Conservation (phyloP, 2,329 filamentous ascomycete genomes). For the Microsporum canis region DNA sequence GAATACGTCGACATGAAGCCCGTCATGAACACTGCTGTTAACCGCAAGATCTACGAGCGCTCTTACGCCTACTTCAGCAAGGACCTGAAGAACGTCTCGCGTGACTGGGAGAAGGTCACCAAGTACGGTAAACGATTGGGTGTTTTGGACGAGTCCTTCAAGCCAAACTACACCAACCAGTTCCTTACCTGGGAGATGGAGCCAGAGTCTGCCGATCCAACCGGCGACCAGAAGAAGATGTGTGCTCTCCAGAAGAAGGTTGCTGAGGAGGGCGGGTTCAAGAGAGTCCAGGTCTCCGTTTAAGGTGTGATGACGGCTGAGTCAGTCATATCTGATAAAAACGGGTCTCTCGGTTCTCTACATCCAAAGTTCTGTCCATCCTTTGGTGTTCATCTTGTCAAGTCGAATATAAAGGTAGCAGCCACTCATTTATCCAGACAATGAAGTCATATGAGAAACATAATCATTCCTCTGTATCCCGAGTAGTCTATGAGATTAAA, state of each 20-base stretch:
- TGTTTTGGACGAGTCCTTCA: constrained; percentile 52
- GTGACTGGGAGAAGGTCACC: constrained; percentile 70
- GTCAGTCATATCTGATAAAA: neutral
- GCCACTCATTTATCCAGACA: neutral
- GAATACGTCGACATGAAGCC: constrained; percentile 65
- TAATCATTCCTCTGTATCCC: neutral
- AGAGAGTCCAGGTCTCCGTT: constrained; percentile 23
- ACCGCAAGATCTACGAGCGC: constrained; percentile 70
- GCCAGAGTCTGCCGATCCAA: constrained; percentile 54
- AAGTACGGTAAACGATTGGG: constrained; percentile 62
- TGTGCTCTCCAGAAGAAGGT: constrained; percentile 56
- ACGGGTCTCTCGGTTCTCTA: neutral
- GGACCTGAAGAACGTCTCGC: constrained; percentile 60
- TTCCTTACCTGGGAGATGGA: constrained; percentile 57
- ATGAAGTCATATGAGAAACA: constrained; percentile 1
- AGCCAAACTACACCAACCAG: constrained; percentile 64
- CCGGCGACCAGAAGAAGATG: constrained; percentile 65
- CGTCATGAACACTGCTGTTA: constrained; percentile 54
- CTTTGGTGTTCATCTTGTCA: neutral
- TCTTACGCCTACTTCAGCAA: constrained; percentile 65
- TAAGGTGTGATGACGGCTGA: neutral
- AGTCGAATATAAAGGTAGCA: neutral
- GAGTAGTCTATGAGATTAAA: neutral
- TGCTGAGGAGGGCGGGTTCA: constrained; percentile 51
- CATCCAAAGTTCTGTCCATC: neutral